Percentiles rank a stretch among this genome's conserved stretches.
These are phyloP conservation scores for Ophiostoma sp. DNA, from an alignment of 2,329 filamentous ascomycete genomes.

Conservation along the genomic window DNA sequence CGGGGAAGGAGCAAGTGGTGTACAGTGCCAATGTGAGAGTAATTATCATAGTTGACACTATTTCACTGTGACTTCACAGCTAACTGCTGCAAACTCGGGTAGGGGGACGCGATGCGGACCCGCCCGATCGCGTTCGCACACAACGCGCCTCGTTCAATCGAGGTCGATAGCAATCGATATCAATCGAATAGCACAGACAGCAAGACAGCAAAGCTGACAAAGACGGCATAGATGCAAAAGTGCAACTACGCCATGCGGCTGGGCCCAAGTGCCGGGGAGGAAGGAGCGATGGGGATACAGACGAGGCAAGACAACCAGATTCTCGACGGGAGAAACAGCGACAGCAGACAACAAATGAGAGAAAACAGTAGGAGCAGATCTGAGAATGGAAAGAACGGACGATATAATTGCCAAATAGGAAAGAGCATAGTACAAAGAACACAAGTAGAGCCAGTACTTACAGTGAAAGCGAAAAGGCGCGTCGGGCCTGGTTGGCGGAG, in stretches of 20 bases:
- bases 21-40: neutral
- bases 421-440: neutral
- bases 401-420: neutral
- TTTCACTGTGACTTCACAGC: constrained; percentile 3
- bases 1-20: neutral
- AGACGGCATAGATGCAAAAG: neutral
- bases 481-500: neutral
- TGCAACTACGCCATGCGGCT: constrained; percentile 5
- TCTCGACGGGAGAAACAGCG: neutral
- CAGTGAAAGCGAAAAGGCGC: constrained; percentile 9
- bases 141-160: constrained; percentile 4
- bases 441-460: neutral
- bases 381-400: neutral
- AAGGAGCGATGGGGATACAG: neutral
- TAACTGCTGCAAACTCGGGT: neutral
- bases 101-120: constrained; percentile 6
- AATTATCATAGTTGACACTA: neutral
- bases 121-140: constrained; percentile 7
- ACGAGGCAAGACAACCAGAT: constrained; percentile 1
- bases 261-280: neutral
- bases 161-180: neutral
- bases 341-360: neutral
- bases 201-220: neutral
- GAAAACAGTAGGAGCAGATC: neutral
- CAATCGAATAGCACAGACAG: neutral